These are phyloP conservation scores for Sarcomyxa edulis DNA, from an alignment of 768 basidiomycete genomes.

Conservation along the genomic window DNA sequence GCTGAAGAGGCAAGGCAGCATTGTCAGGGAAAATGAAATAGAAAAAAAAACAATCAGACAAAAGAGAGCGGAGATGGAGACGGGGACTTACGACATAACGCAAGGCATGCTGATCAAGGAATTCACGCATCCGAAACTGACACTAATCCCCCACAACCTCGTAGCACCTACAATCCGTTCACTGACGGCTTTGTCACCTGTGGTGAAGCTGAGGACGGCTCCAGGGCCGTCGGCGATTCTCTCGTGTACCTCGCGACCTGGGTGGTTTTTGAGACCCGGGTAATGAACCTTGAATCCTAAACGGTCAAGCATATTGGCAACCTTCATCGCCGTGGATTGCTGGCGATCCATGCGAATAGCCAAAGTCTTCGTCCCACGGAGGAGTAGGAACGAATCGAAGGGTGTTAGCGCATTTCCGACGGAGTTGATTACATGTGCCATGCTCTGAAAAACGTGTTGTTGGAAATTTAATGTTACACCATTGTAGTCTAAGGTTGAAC, in stretches of 20 bases:
- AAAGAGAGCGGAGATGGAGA: slow-evolving; percentile 1
- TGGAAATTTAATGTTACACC: slow-evolving; percentile 4
- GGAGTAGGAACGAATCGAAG: slow-evolving; percentile 93
- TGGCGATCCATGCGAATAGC: slow-evolving; percentile 96
- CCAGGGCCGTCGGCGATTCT: slow-evolving; percentile 89
- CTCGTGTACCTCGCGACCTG: slow-evolving; percentile 82
- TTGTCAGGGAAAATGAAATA: slow-evolving; percentile 7
- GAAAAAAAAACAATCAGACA: slow-evolving; percentile 3
- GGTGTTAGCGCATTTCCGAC: slow-evolving; percentile 93
- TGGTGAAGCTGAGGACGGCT: slow-evolving; percentile 92
- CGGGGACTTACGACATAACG: slow-evolving; percentile 88
- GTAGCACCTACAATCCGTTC: slow-evolving; percentile 92
- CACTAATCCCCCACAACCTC: slow-evolving; percentile 94
- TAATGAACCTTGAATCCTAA: slow-evolving; percentile 92
- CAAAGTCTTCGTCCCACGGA: slow-evolving; percentile 94
- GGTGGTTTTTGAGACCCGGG: slow-evolving; percentile 82
- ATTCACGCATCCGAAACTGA: slow-evolving; percentile 98
- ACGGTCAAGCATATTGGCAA: slow-evolving; percentile 78
- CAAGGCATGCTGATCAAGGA: slow-evolving; percentile 99
- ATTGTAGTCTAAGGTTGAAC: slow-evolving; percentile 9
- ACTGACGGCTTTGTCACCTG: slow-evolving; percentile 84
- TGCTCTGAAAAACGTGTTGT: slow-evolving; percentile 43
- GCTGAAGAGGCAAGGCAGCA: slow-evolving; percentile 32
- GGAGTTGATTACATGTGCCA: slow-evolving; percentile 89
- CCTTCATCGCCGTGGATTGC: slow-evolving; percentile 73